Conservation (phyloP, 805 yeast species). For the Metschnikowia gelsemii region DNA sequence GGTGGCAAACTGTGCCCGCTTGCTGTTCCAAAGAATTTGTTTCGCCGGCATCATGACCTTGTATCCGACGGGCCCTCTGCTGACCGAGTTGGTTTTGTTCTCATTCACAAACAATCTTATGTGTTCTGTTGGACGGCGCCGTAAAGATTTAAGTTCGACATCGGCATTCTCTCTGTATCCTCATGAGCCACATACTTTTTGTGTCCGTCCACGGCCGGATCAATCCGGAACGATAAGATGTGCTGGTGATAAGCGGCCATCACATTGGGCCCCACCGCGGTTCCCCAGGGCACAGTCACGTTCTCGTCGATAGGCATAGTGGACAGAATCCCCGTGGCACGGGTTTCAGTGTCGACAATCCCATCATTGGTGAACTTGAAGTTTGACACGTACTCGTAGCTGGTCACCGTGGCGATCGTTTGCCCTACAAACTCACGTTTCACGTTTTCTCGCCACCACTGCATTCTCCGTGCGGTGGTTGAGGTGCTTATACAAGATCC, state of each 20-base stretch:
- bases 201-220: slow-evolving; percentile 81
- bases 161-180: slow-evolving; percentile 63
- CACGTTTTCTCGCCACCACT: slow-evolving; percentile 76
- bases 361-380: slow-evolving; percentile 76
- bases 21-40: slow-evolving; percentile 69
- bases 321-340: slow-evolving; percentile 85
- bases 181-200: slow-evolving; percentile 70
- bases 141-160: slow-evolving; percentile 56
- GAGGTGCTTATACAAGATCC: slow-evolving; percentile 73
- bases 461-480: slow-evolving; percentile 72
- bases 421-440: slow-evolving; percentile 75
- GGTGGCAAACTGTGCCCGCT: slow-evolving; percentile 74
- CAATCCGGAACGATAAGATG: slow-evolving; percentile 73
- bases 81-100: slow-evolving; percentile 63
- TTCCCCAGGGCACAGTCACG: slow-evolving; percentile 68
- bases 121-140: slow-evolving; percentile 73
- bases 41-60: slow-evolving; percentile 71
- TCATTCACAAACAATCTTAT: slow-evolving; percentile 77
- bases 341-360: slow-evolving; percentile 69
- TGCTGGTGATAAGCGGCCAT: slow-evolving; percentile 87
- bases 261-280: slow-evolving; percentile 74
- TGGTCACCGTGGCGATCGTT: slow-evolving; percentile 81
- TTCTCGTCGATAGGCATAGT: slow-evolving; percentile 79
- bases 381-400: slow-evolving; percentile 76
- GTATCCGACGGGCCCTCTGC: slow-evolving; percentile 74